Evolutionary conservation across 225 moss, liverwort and hornwort genomes (phyloP).

Genomic region (Antitrichia curtipendula): DNA sequence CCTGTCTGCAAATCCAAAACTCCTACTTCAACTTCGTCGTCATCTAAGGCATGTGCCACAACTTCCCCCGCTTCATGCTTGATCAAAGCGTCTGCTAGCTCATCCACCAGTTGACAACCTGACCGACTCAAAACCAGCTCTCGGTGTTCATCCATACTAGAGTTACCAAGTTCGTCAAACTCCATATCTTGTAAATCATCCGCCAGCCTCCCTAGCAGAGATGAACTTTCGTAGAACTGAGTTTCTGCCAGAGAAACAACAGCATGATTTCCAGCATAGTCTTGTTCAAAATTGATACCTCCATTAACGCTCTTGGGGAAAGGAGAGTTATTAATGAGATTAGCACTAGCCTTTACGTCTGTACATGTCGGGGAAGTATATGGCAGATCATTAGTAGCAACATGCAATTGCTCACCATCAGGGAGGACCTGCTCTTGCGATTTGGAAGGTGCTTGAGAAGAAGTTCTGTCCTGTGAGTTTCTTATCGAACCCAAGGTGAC

Average conservation of each 20-base stretch:
- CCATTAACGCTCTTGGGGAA: background rate
- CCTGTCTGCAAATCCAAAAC: background rate
- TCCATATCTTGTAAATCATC: background rate
- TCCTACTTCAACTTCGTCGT: background rate
- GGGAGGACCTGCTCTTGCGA: background rate
- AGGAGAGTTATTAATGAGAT: background rate
- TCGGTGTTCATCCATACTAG: background rate
- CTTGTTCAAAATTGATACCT: background rate
- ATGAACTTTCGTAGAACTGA: background rate
- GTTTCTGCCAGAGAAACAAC: background rate
- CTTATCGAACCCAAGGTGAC: background rate
- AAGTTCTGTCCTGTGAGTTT: background rate
- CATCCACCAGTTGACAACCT: background rate
- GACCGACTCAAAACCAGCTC: background rate
- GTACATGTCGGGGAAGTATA: background rate
- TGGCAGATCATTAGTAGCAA: background rate
- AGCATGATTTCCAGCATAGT: background rate
- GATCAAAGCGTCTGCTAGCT: background rate
- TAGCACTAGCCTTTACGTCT: background rate
- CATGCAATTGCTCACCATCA: constrained; percentile 17
- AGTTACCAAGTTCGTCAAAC: background rate
- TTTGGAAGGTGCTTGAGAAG: background rate
- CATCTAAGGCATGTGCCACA: background rate
- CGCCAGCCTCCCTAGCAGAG: background rate
- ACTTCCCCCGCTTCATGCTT: background rate